Evolutionary conservation across 2,329 filamentous ascomycete genomes (phyloP).

Genomic region (Claviceps sp.): DNA sequence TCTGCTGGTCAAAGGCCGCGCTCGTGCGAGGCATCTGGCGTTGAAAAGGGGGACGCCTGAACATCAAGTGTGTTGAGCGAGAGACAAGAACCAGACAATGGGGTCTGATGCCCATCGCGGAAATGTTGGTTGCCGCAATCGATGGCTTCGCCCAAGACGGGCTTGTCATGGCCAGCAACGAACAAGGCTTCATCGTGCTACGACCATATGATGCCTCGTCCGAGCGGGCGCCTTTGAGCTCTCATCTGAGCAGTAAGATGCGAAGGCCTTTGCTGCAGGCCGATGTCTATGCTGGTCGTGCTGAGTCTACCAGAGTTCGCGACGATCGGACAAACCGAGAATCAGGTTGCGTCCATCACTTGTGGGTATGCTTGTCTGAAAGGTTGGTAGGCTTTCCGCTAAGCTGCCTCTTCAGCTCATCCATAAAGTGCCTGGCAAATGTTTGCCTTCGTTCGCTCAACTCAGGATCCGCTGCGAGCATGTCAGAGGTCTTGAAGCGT

Average conservation of each 20-base stretch:
- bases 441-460: constrained; percentile 9
- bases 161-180: not conserved
- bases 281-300: not conserved
- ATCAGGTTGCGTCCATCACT: constrained; percentile 9
- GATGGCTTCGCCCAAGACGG: not conserved
- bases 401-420: constrained; percentile 38
- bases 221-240: not conserved
- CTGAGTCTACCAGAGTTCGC: not conserved
- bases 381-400: constrained; percentile 30
- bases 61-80: not conserved
- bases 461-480: constrained; percentile 19
- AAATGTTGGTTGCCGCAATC: not conserved
- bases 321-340: not conserved
- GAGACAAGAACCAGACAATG: not conserved
- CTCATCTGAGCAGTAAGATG: not conserved
- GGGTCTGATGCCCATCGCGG: not conserved
- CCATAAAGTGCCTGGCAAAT: constrained; percentile 34
- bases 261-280: not conserved
- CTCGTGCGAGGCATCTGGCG: not conserved
- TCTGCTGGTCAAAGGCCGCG: too few relatives aligned
- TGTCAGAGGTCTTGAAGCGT: not conserved
- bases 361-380: constrained; percentile 15
- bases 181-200: not conserved
- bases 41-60: not conserved
- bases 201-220: not conserved